Conservation (phyloP, 192 early-diverging fungal species). For the Rhizoclosmatium sp. region DNA sequence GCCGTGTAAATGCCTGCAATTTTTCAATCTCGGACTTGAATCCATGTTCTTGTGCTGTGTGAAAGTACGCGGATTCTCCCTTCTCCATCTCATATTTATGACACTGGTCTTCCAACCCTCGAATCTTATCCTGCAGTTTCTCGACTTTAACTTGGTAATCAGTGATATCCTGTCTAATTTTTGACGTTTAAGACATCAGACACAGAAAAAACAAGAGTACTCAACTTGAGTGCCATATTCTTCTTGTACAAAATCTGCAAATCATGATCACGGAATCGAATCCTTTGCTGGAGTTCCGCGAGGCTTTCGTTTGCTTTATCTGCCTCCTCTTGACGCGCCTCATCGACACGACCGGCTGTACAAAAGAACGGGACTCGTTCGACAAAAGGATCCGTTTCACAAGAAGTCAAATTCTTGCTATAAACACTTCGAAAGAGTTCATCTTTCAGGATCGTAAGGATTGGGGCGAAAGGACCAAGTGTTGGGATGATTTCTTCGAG, state of each 20-base stretch:
- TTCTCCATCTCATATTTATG: conserved; percentile 41
- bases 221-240: conserved; percentile 56
- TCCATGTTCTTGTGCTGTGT: conserved; percentile 37
- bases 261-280: conserved; percentile 62
- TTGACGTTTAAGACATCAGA: background rate
- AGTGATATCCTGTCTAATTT: conserved; percentile 44
- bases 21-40: conserved; percentile 46
- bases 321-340: conserved; percentile 39
- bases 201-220: background rate
- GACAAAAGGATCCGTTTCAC: conserved; percentile 37
- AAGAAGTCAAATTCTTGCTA: conserved; percentile 47
- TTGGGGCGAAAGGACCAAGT: conserved; percentile 36
- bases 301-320: conserved; percentile 43
- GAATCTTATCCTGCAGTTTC: conserved; percentile 36
- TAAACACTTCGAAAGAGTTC: conserved; percentile 49
- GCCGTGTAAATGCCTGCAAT: conserved; percentile 38
- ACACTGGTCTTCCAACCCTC: conserved; percentile 38
- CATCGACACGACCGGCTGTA: conserved; percentile 35
- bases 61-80: conserved; percentile 25
- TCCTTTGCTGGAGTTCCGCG: conserved; percentile 47
- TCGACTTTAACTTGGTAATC: conserved; percentile 34
- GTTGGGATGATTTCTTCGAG: conserved; percentile 44
- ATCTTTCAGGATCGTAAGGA: conserved; percentile 44
- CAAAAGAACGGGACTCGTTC: conserved; percentile 54
- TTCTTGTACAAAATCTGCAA: conserved; percentile 55